phyloP scores from a whole-genome alignment of 176 grass and related monocot species.

The Carex kokanica region DNA sequence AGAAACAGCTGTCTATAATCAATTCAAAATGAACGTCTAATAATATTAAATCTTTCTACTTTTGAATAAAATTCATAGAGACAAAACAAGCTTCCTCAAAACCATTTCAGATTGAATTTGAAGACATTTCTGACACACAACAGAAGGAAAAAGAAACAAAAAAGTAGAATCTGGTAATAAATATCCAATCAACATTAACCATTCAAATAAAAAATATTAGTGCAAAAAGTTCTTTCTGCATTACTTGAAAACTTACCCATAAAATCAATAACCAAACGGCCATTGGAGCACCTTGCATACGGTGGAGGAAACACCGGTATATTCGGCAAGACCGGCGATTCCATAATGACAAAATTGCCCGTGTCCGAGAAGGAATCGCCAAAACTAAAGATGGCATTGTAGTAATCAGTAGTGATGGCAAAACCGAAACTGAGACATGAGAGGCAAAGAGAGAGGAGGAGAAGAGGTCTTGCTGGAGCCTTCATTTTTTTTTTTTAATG shows the following conservation, averaged over 20 bases:
- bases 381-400: constrained; percentile 53
- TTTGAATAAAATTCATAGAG: not conserved
- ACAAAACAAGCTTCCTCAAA: constrained; percentile 3
- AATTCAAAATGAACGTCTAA: not conserved
- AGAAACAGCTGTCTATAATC: not conserved
- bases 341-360: constrained; percentile 37
- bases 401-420: constrained; percentile 15
- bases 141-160: not conserved
- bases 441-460: constrained; percentile 19
- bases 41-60: not conserved
- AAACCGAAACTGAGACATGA: constrained; percentile 5
- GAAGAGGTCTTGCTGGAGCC: not conserved
- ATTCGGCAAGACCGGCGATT: constrained; percentile 15
- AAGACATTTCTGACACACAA: not conserved
- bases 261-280: constrained; percentile 66
- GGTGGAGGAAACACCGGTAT: constrained; percentile 32
- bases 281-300: constrained; percentile 53
- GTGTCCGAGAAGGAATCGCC: constrained; percentile 57
- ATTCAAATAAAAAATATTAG: not conserved
- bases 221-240: not conserved
- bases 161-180: not conserved
- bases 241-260: constrained; percentile 24
- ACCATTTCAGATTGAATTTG: not conserved
- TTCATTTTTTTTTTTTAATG: not conserved
- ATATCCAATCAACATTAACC: not conserved